Percentiles rank a stretch among this genome's conserved stretches.
Conservation (phyloP, 768 basidiomycete species). For the Aureoboletus auriporus region DNA sequence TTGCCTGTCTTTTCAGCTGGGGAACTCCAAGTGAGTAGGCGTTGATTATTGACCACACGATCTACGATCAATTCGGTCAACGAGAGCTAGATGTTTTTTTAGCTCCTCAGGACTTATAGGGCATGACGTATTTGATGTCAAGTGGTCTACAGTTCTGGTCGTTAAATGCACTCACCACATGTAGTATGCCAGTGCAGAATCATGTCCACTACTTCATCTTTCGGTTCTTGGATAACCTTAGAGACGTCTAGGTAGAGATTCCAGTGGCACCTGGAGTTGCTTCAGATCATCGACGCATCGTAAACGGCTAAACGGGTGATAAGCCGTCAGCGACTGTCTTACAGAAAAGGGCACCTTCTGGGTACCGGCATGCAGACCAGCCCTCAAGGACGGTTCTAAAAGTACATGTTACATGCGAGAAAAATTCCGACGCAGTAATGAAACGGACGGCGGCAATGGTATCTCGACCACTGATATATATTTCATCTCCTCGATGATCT, state of each 20-base stretch:
- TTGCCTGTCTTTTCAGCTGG: conserved; percentile 10
- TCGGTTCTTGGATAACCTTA: conserved; percentile 19
- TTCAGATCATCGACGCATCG: no score
- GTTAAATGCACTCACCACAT: conserved; percentile 13
- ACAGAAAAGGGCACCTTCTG: no score
- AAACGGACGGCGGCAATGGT: no score
- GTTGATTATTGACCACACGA: not conserved
- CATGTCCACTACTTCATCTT: conserved; percentile 23
- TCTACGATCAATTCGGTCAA: conserved; percentile 24
- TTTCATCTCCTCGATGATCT: no score
- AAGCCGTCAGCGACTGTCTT: no score
- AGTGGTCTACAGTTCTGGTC: conserved; percentile 16
- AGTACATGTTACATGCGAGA: no score
- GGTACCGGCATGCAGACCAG: no score
- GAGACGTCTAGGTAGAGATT: conserved; percentile 27
- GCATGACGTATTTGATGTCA: conserved; percentile 25
- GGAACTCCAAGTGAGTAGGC: not conserved
- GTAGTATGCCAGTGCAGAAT: conserved; percentile 24
- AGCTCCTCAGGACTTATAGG: conserved; percentile 18
- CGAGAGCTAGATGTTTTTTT: conserved; percentile 19
- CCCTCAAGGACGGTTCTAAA: no score
- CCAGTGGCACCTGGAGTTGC: conserved; percentile 32
- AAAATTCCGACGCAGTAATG: no score
- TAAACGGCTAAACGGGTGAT: no score
- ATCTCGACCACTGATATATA: no score